phyloP scores from a whole-genome alignment of 2,329 filamentous ascomycete species.

The Exophiala xenobiotica region DNA sequence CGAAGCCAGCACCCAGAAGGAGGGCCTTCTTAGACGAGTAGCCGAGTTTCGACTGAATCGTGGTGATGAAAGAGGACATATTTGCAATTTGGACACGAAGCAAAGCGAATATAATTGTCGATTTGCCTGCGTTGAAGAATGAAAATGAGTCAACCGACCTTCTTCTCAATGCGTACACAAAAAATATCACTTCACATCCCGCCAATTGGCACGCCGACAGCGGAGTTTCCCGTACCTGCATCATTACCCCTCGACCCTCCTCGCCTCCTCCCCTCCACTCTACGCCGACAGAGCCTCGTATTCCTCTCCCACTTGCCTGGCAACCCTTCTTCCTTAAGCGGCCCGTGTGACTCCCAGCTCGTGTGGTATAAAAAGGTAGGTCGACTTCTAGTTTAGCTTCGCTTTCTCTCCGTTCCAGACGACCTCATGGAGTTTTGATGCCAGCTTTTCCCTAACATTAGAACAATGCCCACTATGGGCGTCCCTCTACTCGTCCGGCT shows the following conservation, averaged over 20 bases:
- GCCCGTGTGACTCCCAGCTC: too few species aligned
- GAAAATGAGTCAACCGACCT: slow-evolving; percentile 13
- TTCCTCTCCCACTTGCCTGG: too few species aligned
- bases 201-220: slow-evolving; percentile 8
- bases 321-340: too few species aligned
- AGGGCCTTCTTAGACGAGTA: slow-evolving; percentile 27
- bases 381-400: too few species aligned
- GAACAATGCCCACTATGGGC: slow-evolving; percentile 18
- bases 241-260: not conserved
- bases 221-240: slow-evolving; percentile 17
- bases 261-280: too few species aligned
- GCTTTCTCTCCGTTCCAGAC: too few species aligned
- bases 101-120: not conserved
- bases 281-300: too few species aligned
- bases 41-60: slow-evolving; percentile 26
- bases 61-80: slow-evolving; percentile 6
- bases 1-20: slow-evolving; percentile 36
- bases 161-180: slow-evolving; percentile 4
- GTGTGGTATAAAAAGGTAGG: too few species aligned
- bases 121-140: not conserved
- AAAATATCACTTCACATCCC: slow-evolving; percentile 11
- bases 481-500: slow-evolving; percentile 11
- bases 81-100: not conserved
- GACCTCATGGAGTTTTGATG: too few species aligned
- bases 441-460: too few species aligned